These are phyloP conservation scores for Talaromyces marneffei DNA, from an alignment of 2,329 filamentous ascomycete genomes.

Conservation along the genomic window DNA sequence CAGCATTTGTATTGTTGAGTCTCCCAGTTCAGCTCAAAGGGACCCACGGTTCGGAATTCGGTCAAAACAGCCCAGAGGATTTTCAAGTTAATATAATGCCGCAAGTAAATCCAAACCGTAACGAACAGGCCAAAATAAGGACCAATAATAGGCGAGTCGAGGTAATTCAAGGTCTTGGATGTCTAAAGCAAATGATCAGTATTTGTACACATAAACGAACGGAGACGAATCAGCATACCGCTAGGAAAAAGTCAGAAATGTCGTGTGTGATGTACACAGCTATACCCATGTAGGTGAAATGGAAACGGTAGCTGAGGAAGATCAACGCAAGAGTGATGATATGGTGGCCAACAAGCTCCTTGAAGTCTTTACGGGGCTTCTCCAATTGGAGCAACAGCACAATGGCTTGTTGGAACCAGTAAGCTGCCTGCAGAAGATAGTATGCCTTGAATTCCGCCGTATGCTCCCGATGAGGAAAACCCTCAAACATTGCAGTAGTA, in stretches of 20 bases:
- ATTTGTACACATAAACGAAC: neutral
- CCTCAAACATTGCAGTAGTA: constrained; percentile 81
- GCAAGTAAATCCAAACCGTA: constrained; percentile 78
- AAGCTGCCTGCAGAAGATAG: constrained; percentile 88
- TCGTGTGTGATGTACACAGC: constrained; percentile 94
- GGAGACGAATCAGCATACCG: constrained; percentile 51
- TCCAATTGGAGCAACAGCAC: constrained; percentile 81
- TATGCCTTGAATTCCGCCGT: constrained; percentile 85
- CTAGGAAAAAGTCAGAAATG: constrained; percentile 91
- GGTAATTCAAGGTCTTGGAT: constrained; percentile 86
- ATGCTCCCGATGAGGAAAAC: constrained; percentile 76
- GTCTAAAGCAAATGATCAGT: constrained; percentile 48
- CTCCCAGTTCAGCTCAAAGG: constrained; percentile 45
- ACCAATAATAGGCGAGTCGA: constrained; percentile 69
- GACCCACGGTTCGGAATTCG: constrained; percentile 43
- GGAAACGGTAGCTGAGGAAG: constrained; percentile 82
- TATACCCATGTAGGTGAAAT: constrained; percentile 92
- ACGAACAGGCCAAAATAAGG: constrained; percentile 85
- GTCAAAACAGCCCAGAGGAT: constrained; percentile 44
- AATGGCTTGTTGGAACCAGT: constrained; percentile 92
- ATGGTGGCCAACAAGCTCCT: constrained; percentile 86
- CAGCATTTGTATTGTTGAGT: constrained; percentile 46
- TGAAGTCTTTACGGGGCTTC: constrained; percentile 91
- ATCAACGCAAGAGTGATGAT: constrained; percentile 83
- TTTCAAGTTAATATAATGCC: constrained; percentile 60